Percentiles rank a stretch among this genome's conserved stretches.
These are phyloP conservation scores for Leccinellum albellum DNA, from an alignment of 768 basidiomycete genomes.

Conservation along the genomic window DNA sequence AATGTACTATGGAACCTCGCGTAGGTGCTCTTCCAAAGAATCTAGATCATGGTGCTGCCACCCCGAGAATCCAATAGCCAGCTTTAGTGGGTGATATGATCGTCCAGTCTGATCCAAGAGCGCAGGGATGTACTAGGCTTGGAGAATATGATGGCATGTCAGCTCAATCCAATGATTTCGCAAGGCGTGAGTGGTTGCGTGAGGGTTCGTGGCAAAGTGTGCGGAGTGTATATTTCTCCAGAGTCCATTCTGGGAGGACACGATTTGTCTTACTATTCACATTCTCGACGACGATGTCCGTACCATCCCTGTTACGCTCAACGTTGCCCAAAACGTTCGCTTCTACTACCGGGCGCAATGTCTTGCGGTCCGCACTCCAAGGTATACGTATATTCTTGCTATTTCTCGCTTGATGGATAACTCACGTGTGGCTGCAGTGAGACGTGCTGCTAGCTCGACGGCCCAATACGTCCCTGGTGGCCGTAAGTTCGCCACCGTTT, in stretches of 20 bases:
- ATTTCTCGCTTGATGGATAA: neutral
- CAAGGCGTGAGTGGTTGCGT: neutral
- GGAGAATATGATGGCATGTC: neutral
- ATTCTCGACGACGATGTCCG: constrained; percentile 40
- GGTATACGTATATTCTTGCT: constrained; percentile 27
- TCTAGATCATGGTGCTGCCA: too few relatives aligned
- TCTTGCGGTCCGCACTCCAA: constrained; percentile 39
- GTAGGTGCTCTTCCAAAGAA: neutral
- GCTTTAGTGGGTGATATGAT: neutral
- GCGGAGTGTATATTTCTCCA: neutral
- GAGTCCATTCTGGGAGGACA: neutral
- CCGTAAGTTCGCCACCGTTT: constrained; percentile 43
- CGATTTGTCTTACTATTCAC: neutral
- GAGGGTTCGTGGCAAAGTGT: neutral
- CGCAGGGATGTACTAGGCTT: neutral
- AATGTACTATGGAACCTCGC: neutral
- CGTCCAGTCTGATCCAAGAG: neutral
- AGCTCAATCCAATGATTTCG: neutral
- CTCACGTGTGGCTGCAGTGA: constrained; percentile 28
- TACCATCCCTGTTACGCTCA: constrained; percentile 47
- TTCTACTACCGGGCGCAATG: constrained; percentile 35
- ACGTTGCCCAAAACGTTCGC: constrained; percentile 43
- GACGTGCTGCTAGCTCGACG: constrained; percentile 36
- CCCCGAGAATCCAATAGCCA: too few relatives aligned
- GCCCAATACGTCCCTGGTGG: constrained; percentile 62